A percentile compares a stretch with the other conserved stretches of the same genome.
Evolutionary conservation across 2,329 filamentous ascomycete genomes (phyloP).

Genomic region (Talaromyces sp.): DNA sequence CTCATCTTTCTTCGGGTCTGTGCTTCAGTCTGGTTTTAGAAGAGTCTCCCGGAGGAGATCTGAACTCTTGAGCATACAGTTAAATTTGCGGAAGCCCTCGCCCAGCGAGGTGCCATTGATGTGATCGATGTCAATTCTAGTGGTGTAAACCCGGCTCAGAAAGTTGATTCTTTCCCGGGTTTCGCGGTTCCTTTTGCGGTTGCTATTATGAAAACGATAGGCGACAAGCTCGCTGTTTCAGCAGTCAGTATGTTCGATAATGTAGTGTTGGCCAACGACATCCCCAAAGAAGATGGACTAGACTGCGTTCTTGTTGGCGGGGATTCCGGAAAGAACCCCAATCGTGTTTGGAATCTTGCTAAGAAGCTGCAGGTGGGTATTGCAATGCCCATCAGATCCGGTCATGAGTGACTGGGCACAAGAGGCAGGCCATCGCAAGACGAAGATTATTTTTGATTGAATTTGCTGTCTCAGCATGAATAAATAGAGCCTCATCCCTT

Average conservation of each 20-base stretch:
- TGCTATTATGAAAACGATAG: constrained; percentile 69
- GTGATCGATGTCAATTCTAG: constrained; percentile 77
- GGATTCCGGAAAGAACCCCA: constrained; percentile 77
- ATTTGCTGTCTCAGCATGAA: not conserved
- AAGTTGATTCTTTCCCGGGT: constrained; percentile 51
- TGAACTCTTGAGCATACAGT: constrained; percentile 67
- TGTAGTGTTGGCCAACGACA: constrained; percentile 64
- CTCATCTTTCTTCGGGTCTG: constrained; percentile 70
- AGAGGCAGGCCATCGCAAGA: not conserved
- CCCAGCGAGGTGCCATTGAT: constrained; percentile 67
- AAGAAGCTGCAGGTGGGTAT: constrained; percentile 30
- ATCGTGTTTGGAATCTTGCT: constrained; percentile 64
- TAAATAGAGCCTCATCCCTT: constrained; percentile 7
- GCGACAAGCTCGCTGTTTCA: constrained; percentile 66
- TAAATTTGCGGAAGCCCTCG: constrained; percentile 63
- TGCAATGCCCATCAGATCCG: constrained; percentile 31
- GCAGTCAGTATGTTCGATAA: constrained; percentile 72
- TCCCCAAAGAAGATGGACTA: constrained; percentile 51
- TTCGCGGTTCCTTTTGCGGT: constrained; percentile 75
- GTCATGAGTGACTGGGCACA: constrained; percentile 24
- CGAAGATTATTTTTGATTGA: not conserved
- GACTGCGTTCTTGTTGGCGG: constrained; percentile 75
- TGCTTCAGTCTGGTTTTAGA: constrained; percentile 71
- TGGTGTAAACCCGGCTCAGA: constrained; percentile 59
- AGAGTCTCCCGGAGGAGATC: constrained; percentile 51